Base-by-base conservation (phyloP, 2,329 filamentous ascomycete genomes). In the Phialocephala subalpina region DNA sequence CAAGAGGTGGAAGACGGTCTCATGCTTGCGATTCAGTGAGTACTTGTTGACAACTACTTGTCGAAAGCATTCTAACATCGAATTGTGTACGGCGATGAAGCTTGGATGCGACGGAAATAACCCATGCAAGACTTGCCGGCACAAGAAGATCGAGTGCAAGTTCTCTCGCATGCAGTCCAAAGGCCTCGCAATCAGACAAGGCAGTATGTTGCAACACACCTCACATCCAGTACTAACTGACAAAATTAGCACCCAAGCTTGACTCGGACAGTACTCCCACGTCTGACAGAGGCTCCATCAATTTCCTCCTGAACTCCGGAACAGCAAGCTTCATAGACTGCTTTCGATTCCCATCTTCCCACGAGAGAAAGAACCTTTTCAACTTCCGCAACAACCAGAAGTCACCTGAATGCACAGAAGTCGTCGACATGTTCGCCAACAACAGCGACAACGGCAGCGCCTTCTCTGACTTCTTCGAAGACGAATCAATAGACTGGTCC, bases 11-110 rank as follows among this genome's bases (percentile, higher is more conserved):
- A 53, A 76, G 81, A 69, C 73, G 80, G 38, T 79, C 80, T 59
- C 81, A 82, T 79, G 81, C 81, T 4, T 82, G 81, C 70, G 79
- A 81, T 76, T 81, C 80, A 38, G 81, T 79, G 73, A 71, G 77
- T 27, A 74, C 22, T 58, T 36, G 18, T 16, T 27, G n/a, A 16
- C 18, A 6, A 33, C 29, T 55, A n/a, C 6, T 40, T 22, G n/a
- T 33, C 45, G 8, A 29, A n/a, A 14, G 8, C 55, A 65, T 63
- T 64, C 65, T 64, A 22, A 55, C 25, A 20, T 47, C 14, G 3
- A 18, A 36, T 40, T 82, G 81, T 82, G 81, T 68, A 82, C 80
- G 18, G 75, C 78, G 25, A 82, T 82, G 78, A 82, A 82, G 66
- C 76, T 82, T 20, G 81, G 81, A 14, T 82, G 81, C 68, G 81